Evolutionary conservation across 371 early-diverging fungal species (phyloP), one percentile per base, ranked within the genome.

Genomic region (Batrachochytrium dendrobatidis): DNA sequence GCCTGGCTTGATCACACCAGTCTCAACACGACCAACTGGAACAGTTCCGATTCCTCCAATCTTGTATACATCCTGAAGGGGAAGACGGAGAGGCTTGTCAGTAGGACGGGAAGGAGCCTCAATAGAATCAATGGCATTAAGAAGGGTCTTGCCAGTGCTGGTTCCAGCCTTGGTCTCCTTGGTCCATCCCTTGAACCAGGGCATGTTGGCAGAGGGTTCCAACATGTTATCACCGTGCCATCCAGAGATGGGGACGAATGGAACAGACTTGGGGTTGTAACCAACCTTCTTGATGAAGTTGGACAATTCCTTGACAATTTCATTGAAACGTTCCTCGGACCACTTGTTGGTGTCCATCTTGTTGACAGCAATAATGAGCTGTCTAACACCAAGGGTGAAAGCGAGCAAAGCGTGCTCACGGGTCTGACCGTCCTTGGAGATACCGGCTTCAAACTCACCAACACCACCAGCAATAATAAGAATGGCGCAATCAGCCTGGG

Each of bases 351-450:
- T 83, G 88, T 97, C 95, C 94, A 97, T 94, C 92, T 97, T 97
- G 93, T 97, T 97, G 84, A 95, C 86, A 75, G 92, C 94, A 69
- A 97, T 93, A 61, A 95, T 90, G 73, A 97, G 86, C 85, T 95
- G 94, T 77, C 83, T 88, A 80, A 97, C 94, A 86, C 95, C 95
- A 64, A 94, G 89, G 80, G 92, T 91, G 89, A 85, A 90, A 62
- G 96, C 94, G 55, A 99, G 87, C 67, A 95, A 86, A 66, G 98
- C 94, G 89, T 99, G 99, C 85, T 99, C 98, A 83, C 98, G 94
- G 79, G 99, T 99, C 82, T 98, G 98, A 66, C 99, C 99, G 73
- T 92, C 93, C 86, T 92, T 92, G 86, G 92, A 91, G 75, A 94
- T 93, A 91, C 96, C 98, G 76, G 95, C 91, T 56, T 76, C 76